Percentiles rank a stretch among this genome's conserved stretches.
These are phyloP conservation scores for Elsinoe australis DNA, from an alignment of 2,329 filamentous ascomycete species.

Conservation along the genomic window DNA sequence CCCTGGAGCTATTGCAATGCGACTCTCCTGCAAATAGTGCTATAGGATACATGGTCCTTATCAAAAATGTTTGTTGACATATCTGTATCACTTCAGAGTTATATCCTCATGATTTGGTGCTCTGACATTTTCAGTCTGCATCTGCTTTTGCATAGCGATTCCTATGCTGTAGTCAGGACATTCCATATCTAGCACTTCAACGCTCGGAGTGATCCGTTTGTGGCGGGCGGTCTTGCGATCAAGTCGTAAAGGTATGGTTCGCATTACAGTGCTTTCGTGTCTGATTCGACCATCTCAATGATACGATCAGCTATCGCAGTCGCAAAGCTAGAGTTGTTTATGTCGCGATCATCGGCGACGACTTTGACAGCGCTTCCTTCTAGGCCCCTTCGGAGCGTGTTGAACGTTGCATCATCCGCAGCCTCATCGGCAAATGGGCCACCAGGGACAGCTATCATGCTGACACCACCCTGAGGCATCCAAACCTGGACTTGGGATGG, in stretches of 20 bases:
- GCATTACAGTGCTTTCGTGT: too few relatives aligned
- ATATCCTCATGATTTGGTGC: too few relatives aligned
- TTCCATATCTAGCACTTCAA: too few relatives aligned
- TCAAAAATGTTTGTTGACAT: conserved; percentile 21
- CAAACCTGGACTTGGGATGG: conserved; percentile 47
- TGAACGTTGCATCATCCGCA: conserved; percentile 43
- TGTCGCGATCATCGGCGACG: conserved; percentile 45
- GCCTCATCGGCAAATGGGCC: conserved; percentile 47
- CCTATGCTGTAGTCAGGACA: too few relatives aligned
- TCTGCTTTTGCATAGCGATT: too few relatives aligned
- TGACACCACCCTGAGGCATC: conserved; percentile 54
- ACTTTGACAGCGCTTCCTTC: conserved; percentile 43
- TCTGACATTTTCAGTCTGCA: too few relatives aligned
- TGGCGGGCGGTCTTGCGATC: too few relatives aligned
- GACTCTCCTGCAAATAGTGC: background rate
- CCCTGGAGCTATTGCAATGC: background rate
- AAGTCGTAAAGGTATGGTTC: too few relatives aligned
- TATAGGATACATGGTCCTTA: background rate
- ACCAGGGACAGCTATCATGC: conserved; percentile 49
- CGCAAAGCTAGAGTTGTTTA: conserved; percentile 51
- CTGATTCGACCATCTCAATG: too few relatives aligned
- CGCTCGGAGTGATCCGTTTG: too few relatives aligned
- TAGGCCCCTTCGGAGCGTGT: conserved; percentile 44
- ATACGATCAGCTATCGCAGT: conserved; percentile 38
- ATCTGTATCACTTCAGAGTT: too few relatives aligned